Evolutionary conservation across 768 basidiomycete species (phyloP).

Genomic region (Panaeolus cyanescens): DNA sequence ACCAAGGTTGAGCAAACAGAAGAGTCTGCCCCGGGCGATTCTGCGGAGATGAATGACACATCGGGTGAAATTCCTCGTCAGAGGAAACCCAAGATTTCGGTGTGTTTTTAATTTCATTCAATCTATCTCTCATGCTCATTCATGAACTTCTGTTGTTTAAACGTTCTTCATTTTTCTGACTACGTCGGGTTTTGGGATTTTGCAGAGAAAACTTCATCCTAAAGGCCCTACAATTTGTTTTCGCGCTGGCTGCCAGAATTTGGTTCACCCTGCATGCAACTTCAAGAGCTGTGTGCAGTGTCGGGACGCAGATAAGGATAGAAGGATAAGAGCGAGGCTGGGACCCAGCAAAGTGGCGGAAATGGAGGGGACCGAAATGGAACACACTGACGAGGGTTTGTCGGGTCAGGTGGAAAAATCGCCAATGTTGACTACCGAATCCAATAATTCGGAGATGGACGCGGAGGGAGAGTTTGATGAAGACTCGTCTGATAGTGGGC

Average conservation of each 20-base stretch:
- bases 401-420: not conserved
- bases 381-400: too few relatives aligned
- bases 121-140: too few relatives aligned
- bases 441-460: not conserved
- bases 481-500: not conserved
- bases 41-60: not conserved
- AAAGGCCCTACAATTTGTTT: not conserved
- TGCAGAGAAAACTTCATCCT: not conserved
- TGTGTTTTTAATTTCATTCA: not conserved
- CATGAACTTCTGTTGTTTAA: not conserved
- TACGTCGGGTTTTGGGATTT: not conserved
- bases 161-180: not conserved
- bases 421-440: not conserved
- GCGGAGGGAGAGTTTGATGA: not conserved
- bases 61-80: not conserved
- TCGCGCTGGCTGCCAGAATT: not conserved
- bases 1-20: not conserved
- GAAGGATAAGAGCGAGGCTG: not conserved
- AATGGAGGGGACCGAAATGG: too few relatives aligned
- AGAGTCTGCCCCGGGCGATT: not conserved
- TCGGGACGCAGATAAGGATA: not conserved
- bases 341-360: not conserved
- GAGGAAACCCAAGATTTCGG: not conserved
- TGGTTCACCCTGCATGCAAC: not conserved
- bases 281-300: not conserved